Base-by-base conservation (phyloP, 108 stramenopile species). In the Conticribra guillardii region DNA sequence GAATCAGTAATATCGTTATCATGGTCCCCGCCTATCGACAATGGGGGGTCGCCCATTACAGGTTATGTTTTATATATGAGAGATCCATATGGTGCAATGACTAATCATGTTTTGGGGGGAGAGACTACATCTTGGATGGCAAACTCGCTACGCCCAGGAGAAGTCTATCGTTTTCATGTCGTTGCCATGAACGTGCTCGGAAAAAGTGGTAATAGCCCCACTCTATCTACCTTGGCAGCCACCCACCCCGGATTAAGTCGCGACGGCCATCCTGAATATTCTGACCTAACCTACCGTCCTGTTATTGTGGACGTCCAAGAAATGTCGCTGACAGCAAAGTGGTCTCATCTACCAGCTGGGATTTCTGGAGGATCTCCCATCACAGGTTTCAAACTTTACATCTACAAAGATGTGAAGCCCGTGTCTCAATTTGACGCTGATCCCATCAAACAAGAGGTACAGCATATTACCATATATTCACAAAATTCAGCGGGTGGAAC, bases 1-100 rank as follows among this genome's bases (percentile, higher is more conserved):
- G 90, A 89, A 47, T 82, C 87, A 5, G 49, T 60, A 19, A 81
- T 88, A 16, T 64, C 54, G 22, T 44, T 95, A 4, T 47, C 52
- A 24, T 95, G 90, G 90, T 50, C 64, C 24, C 73, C 86, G 16
- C 90, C 92, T 1, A 52, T 84, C n/a, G 94, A 95, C 60, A 95
- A 93, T 55, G 92, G 94, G 0, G 94, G 94, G 23, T 84, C 87
- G 19, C 73, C 87, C 14, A 85, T 95, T 30, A 88, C 85, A 19
- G 77, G 76, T 46, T 95, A 93, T 69, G 66, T 82, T 62, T 63
- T 93, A 48, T 89, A 81, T 61, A 78, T 79, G 51, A 84, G 82
- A 60, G 79, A 84, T 51, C 58, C 80, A 29, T 63, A 79, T 29
- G 71, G 67, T 41, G 41, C 58, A 21, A 60, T 73, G 23, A 34